A percentile compares a stretch with the other conserved stretches of the same genome.
Conservation (phyloP, 163 green algal genomes). For the Volvox carteri region DNA sequence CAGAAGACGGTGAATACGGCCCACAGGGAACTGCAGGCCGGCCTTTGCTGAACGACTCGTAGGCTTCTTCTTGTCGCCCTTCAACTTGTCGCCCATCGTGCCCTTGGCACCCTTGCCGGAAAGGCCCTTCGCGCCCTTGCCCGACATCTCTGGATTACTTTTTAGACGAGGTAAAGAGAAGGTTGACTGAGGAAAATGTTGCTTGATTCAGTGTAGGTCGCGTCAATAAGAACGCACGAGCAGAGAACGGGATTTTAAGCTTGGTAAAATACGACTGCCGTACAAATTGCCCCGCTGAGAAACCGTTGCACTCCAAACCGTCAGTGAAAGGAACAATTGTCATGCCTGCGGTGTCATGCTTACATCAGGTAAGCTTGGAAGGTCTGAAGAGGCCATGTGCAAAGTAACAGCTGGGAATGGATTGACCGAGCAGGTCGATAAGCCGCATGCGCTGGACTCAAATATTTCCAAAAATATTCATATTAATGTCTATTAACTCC, state of each 20-base stretch:
- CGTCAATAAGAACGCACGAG: background rate
- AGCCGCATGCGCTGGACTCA: no score
- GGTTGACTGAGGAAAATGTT: background rate
- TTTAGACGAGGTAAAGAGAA: background rate
- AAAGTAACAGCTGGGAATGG: constrained; percentile 24
- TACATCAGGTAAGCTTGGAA: no score
- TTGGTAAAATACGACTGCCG: background rate
- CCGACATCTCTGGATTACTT: constrained; percentile 55
- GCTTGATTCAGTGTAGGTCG: background rate
- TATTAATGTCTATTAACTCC: no score
- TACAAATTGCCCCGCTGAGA: background rate
- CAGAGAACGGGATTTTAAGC: background rate
- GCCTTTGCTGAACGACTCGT: constrained; percentile 93
- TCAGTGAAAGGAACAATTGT: background rate
- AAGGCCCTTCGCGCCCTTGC: constrained; percentile 65
- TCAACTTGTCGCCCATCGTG: constrained; percentile 86
- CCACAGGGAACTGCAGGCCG: constrained; percentile 98
- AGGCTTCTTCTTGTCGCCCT: constrained; percentile 93
- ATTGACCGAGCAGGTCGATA: no score
- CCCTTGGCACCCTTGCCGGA: constrained; percentile 93
- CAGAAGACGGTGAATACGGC: constrained; percentile 98
- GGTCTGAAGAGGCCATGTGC: background rate
- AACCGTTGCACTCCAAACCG: background rate
- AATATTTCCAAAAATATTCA: no score
- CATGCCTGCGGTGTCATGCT: no score